A percentile compares a stretch with the other conserved stretches of the same genome.
Conservation (phyloP, 1,139 yeast genomes). For the Sugiyamaella grinbergsii region DNA sequence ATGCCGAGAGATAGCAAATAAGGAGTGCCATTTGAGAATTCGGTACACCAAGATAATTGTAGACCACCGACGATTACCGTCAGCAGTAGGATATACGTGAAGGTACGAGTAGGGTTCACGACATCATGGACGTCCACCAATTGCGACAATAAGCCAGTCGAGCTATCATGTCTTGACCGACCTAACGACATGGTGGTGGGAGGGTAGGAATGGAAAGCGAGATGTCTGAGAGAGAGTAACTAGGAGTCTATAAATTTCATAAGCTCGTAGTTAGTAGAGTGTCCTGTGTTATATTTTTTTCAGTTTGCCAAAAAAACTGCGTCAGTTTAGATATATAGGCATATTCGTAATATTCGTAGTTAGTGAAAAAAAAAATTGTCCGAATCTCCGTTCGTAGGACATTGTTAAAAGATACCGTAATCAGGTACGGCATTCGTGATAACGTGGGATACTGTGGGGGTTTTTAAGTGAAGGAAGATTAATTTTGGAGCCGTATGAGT, state of each 20-base stretch:
- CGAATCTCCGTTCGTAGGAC: not conserved
- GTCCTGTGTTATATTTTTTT: too few species aligned
- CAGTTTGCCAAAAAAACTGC: too few species aligned
- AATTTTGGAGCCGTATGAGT: not conserved
- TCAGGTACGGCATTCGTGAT: not conserved
- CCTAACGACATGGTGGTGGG: not conserved
- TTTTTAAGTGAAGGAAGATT: too few species aligned
- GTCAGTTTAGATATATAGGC: too few species aligned
- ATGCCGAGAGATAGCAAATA: slow-evolving; percentile 54
- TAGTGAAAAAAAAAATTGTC: too few species aligned
- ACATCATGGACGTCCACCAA: slow-evolving; percentile 15
- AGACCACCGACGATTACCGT: slow-evolving; percentile 54
- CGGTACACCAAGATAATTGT: slow-evolving; percentile 58
- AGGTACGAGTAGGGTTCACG: slow-evolving; percentile 46
- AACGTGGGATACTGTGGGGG: too few species aligned
- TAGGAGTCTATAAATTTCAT: not conserved
- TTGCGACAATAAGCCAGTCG: slow-evolving; percentile 1
- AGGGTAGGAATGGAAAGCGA: too few species aligned
- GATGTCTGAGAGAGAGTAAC: not conserved
- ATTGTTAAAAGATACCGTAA: not conserved
- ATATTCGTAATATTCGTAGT: too few species aligned
- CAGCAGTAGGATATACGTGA: slow-evolving; percentile 48
- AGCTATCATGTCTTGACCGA: slow-evolving; percentile 12
- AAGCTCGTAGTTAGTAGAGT: too few species aligned
- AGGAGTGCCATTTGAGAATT: slow-evolving; percentile 58